Percentiles rank a stretch among this genome's conserved stretches.
phyloP scores from a whole-genome alignment of 163 green algal genomes.

The Volvox carteri region DNA sequence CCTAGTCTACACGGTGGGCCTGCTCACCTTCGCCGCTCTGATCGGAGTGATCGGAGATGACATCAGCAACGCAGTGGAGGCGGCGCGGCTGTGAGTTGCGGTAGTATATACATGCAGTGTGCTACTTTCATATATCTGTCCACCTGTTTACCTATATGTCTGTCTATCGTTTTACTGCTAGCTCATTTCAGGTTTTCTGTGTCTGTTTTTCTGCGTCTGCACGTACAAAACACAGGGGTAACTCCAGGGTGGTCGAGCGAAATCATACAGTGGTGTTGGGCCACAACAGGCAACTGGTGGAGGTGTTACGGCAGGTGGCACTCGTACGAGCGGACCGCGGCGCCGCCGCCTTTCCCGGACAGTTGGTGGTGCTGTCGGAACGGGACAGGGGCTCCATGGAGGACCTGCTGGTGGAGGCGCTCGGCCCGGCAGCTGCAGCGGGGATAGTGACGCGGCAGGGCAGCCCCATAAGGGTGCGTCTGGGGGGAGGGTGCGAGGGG shows the following conservation, averaged over 20 bases:
- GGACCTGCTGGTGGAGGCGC: slow-evolving; percentile 3
- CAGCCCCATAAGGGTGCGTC: slow-evolving; percentile 15
- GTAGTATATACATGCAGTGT: neutral
- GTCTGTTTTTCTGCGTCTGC: too few species aligned
- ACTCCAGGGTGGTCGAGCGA: slow-evolving; percentile 33
- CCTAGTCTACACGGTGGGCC: slow-evolving; percentile 20
- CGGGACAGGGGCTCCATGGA: neutral
- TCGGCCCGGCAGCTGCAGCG: slow-evolving; percentile 34
- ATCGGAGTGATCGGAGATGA: slow-evolving; percentile 40
- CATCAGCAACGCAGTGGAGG: slow-evolving; percentile 27
- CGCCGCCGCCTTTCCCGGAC: slow-evolving; percentile 29
- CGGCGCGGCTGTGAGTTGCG: slow-evolving; percentile 30
- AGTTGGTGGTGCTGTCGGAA: slow-evolving; percentile 41
- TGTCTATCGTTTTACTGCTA: too few species aligned
- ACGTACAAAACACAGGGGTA: slow-evolving; percentile 36
- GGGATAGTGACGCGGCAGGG: slow-evolving; percentile 44
- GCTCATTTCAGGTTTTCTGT: too few species aligned
- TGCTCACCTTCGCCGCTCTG: slow-evolving; percentile 35
- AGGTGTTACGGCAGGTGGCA: slow-evolving; percentile 43
- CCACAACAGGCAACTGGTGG: slow-evolving; percentile 45
- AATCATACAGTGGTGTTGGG: slow-evolving; percentile 39
- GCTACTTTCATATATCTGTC: too few species aligned
- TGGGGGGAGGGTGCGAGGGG: too few species aligned
- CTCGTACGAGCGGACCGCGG: slow-evolving; percentile 24
- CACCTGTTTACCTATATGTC: too few species aligned